These are phyloP conservation scores for Terana coerulea DNA, from an alignment of 768 basidiomycete species.

Conservation along the genomic window DNA sequence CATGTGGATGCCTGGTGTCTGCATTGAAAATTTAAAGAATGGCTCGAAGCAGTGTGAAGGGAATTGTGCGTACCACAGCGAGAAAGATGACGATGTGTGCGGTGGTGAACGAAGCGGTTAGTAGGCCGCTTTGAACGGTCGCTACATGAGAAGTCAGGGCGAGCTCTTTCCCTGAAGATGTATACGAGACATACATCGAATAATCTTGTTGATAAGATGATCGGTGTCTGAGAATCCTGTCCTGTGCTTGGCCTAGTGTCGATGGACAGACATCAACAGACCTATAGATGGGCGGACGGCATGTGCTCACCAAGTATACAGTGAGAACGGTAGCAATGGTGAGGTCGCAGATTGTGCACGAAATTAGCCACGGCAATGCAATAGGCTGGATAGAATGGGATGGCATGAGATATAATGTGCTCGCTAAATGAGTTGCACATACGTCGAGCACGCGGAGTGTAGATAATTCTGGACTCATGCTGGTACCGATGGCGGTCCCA, in stretches of 20 bases:
- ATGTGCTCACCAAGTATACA: constrained; percentile 6
- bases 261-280: background rate
- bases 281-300: background rate
- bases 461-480: background rate
- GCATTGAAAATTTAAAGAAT: background rate
- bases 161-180: background rate
- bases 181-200: constrained; percentile 12
- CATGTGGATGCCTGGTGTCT: background rate
- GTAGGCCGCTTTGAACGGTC: background rate
- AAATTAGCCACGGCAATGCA: constrained; percentile 10
- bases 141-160: background rate
- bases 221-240: constrained; percentile 11
- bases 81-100: background rate
- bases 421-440: no score
- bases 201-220: constrained; percentile 14
- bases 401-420: background rate
- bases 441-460: constrained; percentile 4
- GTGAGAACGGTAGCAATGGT: constrained; percentile 1
- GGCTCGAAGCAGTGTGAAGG: background rate
- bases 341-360: constrained; percentile 8
- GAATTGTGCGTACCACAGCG: background rate
- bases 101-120: background rate
- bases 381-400: constrained; percentile 8
- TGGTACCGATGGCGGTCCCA: constrained; percentile 12
- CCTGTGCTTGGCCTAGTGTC: constrained; percentile 8